phyloP scores from a whole-genome alignment of 2,329 filamentous ascomycete genomes.

The Aspergillus brasiliensis region DNA sequence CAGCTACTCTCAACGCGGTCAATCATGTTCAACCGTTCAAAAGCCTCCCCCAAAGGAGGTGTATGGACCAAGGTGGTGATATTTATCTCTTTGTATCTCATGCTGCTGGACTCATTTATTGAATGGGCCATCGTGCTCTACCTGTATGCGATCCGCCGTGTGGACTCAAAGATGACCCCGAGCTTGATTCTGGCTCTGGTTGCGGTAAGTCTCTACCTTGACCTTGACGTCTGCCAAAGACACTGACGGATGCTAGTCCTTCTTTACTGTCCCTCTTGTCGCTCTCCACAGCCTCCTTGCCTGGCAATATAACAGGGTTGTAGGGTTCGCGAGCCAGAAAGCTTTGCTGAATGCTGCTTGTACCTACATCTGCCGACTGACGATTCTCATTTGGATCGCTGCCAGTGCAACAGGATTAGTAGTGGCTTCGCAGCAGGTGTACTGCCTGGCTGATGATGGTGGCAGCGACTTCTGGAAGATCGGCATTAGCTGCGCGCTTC shows the following conservation, averaged over 20 bases:
- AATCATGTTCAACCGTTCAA: conserved; percentile 15
- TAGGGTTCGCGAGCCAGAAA: conserved; percentile 34
- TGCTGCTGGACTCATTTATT: conserved; percentile 39
- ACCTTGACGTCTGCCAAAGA: not conserved
- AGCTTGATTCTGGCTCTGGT: conserved; percentile 40
- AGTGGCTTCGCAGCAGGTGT: conserved; percentile 38
- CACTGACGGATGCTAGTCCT: conserved; percentile 30
- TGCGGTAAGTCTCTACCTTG: conserved; percentile 31
- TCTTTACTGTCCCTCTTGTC: conserved; percentile 40
- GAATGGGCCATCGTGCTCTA: conserved; percentile 38
- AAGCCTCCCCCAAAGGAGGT: conserved; percentile 27
- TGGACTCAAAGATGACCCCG: conserved; percentile 42
- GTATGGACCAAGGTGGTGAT: conserved; percentile 41
- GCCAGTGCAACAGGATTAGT: conserved; percentile 41
- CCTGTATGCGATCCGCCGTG: conserved; percentile 36
- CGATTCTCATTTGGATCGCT: conserved; percentile 41
- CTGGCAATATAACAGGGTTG: conserved; percentile 40
- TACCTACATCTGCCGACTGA: conserved; percentile 39
- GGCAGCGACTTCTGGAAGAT: conserved; percentile 36
- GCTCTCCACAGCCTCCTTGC: conserved; percentile 42
- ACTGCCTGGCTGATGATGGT: conserved; percentile 33
- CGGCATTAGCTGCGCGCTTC: conserved; percentile 41
- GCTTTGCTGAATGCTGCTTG: conserved; percentile 35
- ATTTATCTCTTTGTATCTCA: conserved; percentile 37
- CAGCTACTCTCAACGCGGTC: not conserved